Percentiles rank a stretch among this genome's conserved stretches.
Evolutionary conservation across 768 basidiomycete species (phyloP).

Genomic region (Lanmaoa rubissima): DNA sequence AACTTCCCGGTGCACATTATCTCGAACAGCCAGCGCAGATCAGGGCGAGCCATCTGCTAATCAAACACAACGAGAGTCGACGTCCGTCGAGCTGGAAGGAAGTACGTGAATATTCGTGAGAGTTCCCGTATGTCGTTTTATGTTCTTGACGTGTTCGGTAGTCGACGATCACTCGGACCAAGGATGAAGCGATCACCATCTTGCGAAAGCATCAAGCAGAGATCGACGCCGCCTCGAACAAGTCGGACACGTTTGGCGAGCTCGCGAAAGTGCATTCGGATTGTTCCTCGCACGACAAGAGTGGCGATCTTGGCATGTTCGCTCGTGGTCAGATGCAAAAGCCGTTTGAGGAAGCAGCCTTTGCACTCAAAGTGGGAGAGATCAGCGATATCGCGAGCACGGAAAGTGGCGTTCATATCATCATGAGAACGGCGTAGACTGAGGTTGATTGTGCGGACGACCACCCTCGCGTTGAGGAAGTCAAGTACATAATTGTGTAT

Average conservation of each 20-base stretch:
- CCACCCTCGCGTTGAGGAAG: not conserved
- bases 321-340: constrained; percentile 92
- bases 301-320: constrained; percentile 90
- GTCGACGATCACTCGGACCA: constrained; percentile 76
- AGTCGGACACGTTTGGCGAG: constrained; percentile 64
- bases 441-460: constrained; percentile 22
- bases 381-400: constrained; percentile 83
- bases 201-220: constrained; percentile 60
- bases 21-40: constrained; percentile 58
- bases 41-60: constrained; percentile 91
- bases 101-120: constrained; percentile 40
- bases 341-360: constrained; percentile 91
- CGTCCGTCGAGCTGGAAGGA: constrained; percentile 84
- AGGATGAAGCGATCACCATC: constrained; percentile 86
- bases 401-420: constrained; percentile 93
- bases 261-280: constrained; percentile 81
- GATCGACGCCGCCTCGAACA: constrained; percentile 46
- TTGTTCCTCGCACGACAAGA: constrained; percentile 79
- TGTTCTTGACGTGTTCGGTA: constrained; percentile 36
- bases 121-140: not conserved
- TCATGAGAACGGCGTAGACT: constrained; percentile 75
- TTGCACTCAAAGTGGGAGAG: constrained; percentile 64
- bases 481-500: not conserved
- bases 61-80: constrained; percentile 84
- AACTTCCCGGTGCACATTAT: constrained; percentile 68